A percentile compares a stretch with the other conserved stretches of the same genome.
Conservation (phyloP, 139 green algal genomes). For the Coccomyxa sp. region DNA sequence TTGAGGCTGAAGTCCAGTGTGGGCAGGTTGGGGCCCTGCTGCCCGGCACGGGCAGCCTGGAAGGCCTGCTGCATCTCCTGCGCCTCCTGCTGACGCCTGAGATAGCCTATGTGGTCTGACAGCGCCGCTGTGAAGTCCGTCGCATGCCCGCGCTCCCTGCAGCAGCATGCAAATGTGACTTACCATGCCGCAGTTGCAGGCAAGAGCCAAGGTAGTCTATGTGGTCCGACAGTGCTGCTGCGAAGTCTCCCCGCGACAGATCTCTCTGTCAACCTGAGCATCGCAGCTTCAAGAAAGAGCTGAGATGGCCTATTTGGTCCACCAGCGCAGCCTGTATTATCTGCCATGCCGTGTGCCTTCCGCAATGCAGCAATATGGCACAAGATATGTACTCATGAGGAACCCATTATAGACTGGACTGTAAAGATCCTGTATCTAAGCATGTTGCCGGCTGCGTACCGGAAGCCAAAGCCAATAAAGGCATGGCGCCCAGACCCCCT, state of each 20-base stretch:
- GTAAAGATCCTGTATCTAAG: background rate
- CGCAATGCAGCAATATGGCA: no score
- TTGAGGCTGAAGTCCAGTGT: background rate
- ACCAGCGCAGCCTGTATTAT: no score
- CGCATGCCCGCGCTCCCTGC: conserved; percentile 53
- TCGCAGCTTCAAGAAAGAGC: no score
- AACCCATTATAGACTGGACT: background rate
- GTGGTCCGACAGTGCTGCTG: no score
- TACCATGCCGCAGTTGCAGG: no score
- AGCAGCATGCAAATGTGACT: background rate
- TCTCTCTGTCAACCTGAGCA: no score
- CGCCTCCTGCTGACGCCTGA: conserved; percentile 50
- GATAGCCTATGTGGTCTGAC: conserved; percentile 63
- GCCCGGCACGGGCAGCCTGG: background rate
- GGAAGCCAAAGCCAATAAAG: conserved; percentile 66
- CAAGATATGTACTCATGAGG: background rate
- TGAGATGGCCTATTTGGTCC: no score
- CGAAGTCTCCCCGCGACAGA: no score
- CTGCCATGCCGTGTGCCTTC: no score
- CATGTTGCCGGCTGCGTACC: conserved; percentile 10
- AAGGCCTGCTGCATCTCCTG: conserved; percentile 33
- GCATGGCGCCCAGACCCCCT: conserved; percentile 45
- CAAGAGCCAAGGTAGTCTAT: no score
- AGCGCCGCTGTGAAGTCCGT: conserved; percentile 66
- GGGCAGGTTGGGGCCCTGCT: background rate